phyloP scores from a whole-genome alignment of 768 basidiomycete species.

The Lactifluus pinguis region DNA sequence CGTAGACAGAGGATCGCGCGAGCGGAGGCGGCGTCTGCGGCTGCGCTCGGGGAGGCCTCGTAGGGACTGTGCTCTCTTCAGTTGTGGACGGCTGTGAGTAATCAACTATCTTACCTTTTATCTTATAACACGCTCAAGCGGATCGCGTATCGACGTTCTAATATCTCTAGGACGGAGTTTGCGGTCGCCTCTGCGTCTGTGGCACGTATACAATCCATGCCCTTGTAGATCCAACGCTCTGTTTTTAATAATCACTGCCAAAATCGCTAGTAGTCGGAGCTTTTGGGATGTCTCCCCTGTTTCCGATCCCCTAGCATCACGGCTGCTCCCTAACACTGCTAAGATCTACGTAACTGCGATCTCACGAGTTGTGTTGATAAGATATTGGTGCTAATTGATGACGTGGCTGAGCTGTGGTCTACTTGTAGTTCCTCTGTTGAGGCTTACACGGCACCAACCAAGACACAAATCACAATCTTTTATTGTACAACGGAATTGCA shows the following conservation, averaged over 20 bases:
- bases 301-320: too few relatives aligned
- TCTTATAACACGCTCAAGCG: background rate
- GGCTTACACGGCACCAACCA: background rate
- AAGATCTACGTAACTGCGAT: too few relatives aligned
- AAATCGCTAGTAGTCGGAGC: too few relatives aligned
- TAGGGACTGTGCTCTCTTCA: background rate
- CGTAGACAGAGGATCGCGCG: constrained; percentile 31
- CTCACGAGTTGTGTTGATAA: too few relatives aligned
- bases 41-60: constrained; percentile 2
- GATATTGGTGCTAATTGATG: too few relatives aligned
- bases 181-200: background rate
- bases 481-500: background rate
- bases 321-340: too few relatives aligned
- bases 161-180: background rate
- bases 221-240: background rate
- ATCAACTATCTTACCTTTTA: background rate
- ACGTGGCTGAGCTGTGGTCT: too few relatives aligned
- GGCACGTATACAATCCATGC: background rate
- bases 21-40: constrained; percentile 24
- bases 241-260: background rate
- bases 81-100: background rate
- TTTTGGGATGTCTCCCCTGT: too few relatives aligned
- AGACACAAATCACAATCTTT: background rate
- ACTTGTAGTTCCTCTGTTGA: too few relatives aligned
- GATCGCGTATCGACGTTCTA: too few relatives aligned